Conservation (phyloP, 2,329 filamentous ascomycete species). For the Pyrenophora seminiperda region DNA sequence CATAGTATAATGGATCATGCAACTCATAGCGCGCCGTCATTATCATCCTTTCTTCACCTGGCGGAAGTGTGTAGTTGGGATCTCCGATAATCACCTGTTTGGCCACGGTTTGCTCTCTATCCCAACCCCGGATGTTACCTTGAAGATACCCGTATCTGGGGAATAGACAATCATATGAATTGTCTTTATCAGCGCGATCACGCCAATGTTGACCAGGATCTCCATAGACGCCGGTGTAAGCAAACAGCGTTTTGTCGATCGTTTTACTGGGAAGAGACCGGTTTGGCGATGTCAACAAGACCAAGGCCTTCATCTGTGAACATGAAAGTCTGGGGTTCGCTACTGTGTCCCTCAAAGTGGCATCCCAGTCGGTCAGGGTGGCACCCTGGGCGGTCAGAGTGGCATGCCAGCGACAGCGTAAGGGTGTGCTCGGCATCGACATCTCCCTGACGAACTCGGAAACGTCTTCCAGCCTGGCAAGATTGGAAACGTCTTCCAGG, state of each 20-base stretch:
- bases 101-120: too few species aligned
- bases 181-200: too few species aligned
- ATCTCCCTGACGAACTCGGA: background rate
- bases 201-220: too few species aligned
- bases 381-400: too few species aligned
- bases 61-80: too few species aligned
- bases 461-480: too few species aligned
- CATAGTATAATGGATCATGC: too few species aligned
- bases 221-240: too few species aligned
- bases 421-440: background rate
- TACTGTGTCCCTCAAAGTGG: background rate
- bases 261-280: background rate
- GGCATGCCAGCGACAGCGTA: background rate
- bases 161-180: background rate
- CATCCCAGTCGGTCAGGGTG: background rate
- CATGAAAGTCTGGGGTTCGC: background rate
- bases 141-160: background rate
- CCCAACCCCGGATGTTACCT: background rate
- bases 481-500: background rate
- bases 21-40: too few species aligned
- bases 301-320: background rate
- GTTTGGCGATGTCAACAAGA: background rate
- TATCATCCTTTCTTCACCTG: too few species aligned
- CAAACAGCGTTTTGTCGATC: too few species aligned
- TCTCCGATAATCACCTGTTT: too few species aligned